A percentile compares a stretch with the other conserved stretches of the same genome.
phyloP scores from a whole-genome alignment of 2,329 filamentous ascomycete genomes.

The Akanthomyces uredinophilus region DNA sequence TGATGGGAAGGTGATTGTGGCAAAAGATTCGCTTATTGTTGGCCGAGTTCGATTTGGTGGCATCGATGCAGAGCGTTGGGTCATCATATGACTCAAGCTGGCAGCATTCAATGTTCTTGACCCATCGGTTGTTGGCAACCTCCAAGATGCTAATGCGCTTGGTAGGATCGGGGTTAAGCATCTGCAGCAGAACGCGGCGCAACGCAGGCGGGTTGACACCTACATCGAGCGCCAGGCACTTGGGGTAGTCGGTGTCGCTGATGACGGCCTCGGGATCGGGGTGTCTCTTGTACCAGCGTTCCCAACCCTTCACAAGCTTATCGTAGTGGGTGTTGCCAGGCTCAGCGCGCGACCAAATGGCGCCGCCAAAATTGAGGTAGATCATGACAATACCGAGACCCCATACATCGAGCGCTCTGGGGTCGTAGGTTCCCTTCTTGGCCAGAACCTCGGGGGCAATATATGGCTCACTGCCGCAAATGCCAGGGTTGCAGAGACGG shows the following conservation, averaged over 20 bases:
- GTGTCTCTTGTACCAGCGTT: constrained; percentile 58
- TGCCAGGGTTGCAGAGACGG: constrained; percentile 68
- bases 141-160: constrained; percentile 66
- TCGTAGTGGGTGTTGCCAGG: constrained; percentile 55
- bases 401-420: constrained; percentile 80
- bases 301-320: constrained; percentile 62
- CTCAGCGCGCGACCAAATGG: constrained; percentile 69
- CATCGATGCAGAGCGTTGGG: constrained; percentile 55
- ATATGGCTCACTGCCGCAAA: constrained; percentile 81
- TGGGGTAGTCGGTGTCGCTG: constrained; percentile 60
- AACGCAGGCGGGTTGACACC: constrained; percentile 62
- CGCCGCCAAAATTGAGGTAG: constrained; percentile 65
- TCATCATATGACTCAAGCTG: constrained; percentile 67
- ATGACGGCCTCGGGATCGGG: constrained; percentile 32
- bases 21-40: constrained; percentile 49
- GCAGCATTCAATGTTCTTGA: constrained; percentile 74
- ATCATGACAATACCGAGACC: constrained; percentile 79
- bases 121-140: constrained; percentile 64
- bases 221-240: constrained; percentile 59
- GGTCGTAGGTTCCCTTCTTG: constrained; percentile 62
- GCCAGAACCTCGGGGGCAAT: constrained; percentile 79
- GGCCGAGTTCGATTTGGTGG: constrained; percentile 48
- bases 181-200: constrained; percentile 67
- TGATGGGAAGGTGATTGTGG: constrained; percentile 52
- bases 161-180: constrained; percentile 74